Conservation (phyloP, 805 yeast genomes). For the Ogataea haglerorum region DNA sequence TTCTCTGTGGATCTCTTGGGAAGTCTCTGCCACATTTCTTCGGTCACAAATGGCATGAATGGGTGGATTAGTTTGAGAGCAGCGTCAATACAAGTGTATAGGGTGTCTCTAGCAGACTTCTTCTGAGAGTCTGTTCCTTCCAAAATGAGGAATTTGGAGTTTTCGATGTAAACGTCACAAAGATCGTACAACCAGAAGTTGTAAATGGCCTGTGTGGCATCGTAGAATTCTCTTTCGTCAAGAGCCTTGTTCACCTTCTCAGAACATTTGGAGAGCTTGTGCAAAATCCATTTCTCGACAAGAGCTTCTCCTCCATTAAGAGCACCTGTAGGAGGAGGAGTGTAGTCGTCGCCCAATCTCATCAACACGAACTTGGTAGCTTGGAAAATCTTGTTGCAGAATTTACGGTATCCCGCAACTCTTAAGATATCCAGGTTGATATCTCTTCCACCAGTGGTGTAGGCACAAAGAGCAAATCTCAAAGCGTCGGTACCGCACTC, state of each 20-base stretch:
- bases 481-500: constrained; percentile 99
- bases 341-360: constrained; percentile 85
- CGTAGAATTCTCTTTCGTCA: constrained; percentile 85
- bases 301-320: constrained; percentile 79
- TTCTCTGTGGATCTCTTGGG: constrained; percentile 79
- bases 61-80: constrained; percentile 93
- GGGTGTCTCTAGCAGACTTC: constrained; percentile 88
- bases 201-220: constrained; percentile 81
- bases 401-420: constrained; percentile 98
- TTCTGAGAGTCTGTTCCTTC: constrained; percentile 87
- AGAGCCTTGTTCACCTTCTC: constrained; percentile 60
- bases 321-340: constrained; percentile 63
- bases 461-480: constrained; percentile 97
- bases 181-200: constrained; percentile 92
- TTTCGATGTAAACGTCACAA: constrained; percentile 98
- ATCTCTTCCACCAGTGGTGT: constrained; percentile 98
- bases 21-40: constrained; percentile 98
- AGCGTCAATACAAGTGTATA: constrained; percentile 88
- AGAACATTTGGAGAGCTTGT: constrained; percentile 71
- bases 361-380: constrained; percentile 95
- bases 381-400: constrained; percentile 98
- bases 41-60: constrained; percentile 96
- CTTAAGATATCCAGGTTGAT: constrained; percentile 93
- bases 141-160: constrained; percentile 85
- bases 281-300: constrained; percentile 96